A percentile compares a stretch with the other conserved stretches of the same genome.
phyloP scores from a whole-genome alignment of 106 monocot species.

The Allium sativum region DNA sequence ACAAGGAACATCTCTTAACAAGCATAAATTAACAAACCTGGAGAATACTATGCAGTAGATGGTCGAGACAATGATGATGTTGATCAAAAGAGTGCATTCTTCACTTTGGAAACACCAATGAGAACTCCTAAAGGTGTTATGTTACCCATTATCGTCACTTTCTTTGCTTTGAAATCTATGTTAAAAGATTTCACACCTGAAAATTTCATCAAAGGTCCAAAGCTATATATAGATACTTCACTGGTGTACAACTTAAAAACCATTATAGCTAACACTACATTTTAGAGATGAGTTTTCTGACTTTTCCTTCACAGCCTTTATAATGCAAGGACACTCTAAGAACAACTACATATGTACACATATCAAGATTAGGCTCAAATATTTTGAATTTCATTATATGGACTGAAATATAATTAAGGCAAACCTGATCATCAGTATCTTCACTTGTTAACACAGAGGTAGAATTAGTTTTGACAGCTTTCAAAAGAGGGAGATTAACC shows the following conservation, averaged over 20 bases:
- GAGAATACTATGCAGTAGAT: constrained; percentile 4
- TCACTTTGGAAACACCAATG: constrained; percentile 49
- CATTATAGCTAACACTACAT: constrained; percentile 31
- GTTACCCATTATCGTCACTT: constrained; percentile 57
- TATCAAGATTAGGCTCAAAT: not conserved
- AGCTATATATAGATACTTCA: not conserved
- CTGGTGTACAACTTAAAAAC: not conserved
- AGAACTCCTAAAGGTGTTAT: constrained; percentile 45
- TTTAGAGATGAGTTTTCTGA: constrained; percentile 44
- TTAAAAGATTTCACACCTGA: constrained; percentile 56
- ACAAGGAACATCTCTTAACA: not conserved
- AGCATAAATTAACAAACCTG: not conserved
- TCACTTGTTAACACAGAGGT: constrained; percentile 4
- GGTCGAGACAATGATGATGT: constrained; percentile 13
- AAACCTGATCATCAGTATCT: constrained; percentile 7
- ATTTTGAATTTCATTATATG: not conserved
- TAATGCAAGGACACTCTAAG: constrained; percentile 75
- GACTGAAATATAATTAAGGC: not conserved
- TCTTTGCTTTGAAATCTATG: constrained; percentile 46
- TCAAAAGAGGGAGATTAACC: not conserved
- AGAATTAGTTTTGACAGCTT: constrained; percentile 10
- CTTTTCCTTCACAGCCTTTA: constrained; percentile 71
- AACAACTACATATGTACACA: constrained; percentile 31
- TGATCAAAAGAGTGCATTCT: constrained; percentile 52
- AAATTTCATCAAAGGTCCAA: not conserved